These are phyloP conservation scores for Trichoderma virens DNA, from an alignment of 495 filamentous ascomycete species.

Conservation along the genomic window DNA sequence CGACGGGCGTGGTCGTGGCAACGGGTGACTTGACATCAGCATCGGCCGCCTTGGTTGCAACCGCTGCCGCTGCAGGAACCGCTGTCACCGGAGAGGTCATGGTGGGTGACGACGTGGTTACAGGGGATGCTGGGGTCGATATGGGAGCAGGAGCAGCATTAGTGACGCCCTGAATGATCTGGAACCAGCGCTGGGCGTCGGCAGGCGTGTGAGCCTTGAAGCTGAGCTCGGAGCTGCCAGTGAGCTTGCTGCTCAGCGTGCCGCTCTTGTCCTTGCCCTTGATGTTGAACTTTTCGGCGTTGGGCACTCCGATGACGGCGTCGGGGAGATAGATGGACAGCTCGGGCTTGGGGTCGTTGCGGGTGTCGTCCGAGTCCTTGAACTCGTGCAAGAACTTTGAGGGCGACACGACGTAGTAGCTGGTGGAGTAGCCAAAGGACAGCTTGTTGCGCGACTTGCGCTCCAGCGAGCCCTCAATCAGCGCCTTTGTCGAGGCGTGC, in stretches of 20 bases:
- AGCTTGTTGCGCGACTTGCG: constrained; percentile 74
- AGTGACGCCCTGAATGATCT: constrained; percentile 50
- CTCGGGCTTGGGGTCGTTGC: constrained; percentile 74
- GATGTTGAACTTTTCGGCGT: constrained; percentile 79
- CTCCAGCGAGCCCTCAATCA: constrained; percentile 82
- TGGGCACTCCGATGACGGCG: constrained; percentile 66
- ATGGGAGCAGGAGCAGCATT: constrained; percentile 27
- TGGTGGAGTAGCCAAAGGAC: constrained; percentile 65
- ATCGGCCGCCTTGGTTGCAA: neutral
- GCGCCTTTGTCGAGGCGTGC: constrained; percentile 67
- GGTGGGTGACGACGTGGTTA: neutral
- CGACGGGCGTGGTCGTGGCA: neutral
- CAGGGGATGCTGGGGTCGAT: constrained; percentile 5
- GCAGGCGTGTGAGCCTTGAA: constrained; percentile 61
- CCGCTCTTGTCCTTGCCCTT: constrained; percentile 79
- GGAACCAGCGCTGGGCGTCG: constrained; percentile 77
- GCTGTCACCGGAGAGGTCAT: neutral
- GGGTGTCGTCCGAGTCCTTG: constrained; percentile 82
- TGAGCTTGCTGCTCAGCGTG: constrained; percentile 43
- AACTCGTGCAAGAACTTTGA: constrained; percentile 89
- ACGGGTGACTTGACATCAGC: neutral
- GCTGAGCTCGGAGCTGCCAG: constrained; percentile 42
- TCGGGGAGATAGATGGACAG: constrained; percentile 89
- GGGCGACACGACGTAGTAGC: constrained; percentile 84
- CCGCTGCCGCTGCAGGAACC: neutral